Evolutionary conservation across 139 green algal species (phyloP).

Genomic region (Picochlorum sp.): DNA sequence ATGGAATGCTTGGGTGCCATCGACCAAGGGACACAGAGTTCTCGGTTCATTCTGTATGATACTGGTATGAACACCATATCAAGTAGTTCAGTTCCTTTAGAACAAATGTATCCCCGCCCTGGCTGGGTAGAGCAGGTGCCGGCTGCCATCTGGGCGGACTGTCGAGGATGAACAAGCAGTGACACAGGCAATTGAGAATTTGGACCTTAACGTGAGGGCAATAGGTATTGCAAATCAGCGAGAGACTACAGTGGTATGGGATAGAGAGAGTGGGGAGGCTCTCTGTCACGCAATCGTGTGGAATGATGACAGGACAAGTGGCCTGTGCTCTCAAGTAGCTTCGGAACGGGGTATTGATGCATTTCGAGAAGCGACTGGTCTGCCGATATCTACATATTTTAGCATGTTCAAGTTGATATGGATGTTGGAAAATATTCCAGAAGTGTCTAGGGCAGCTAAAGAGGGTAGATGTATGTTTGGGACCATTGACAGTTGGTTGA

Average conservation of each 20-base stretch:
- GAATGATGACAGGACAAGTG: constrained; percentile 76
- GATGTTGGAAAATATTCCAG: constrained; percentile 78
- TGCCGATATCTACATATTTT: constrained; percentile 96
- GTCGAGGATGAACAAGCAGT: constrained; percentile 50
- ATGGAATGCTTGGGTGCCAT: constrained; percentile 54
- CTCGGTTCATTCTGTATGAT: constrained; percentile 79
- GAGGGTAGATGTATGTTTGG: constrained; percentile 54
- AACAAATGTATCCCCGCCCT: constrained; percentile 59
- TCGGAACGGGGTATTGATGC: constrained; percentile 22
- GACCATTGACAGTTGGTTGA: constrained; percentile 95
- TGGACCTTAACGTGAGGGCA: constrained; percentile 25
- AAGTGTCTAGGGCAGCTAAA: constrained; percentile 44
- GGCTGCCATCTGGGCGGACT: constrained; percentile 57
- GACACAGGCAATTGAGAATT: constrained; percentile 15
- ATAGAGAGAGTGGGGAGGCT: constrained; percentile 60
- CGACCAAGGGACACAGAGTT: constrained; percentile 90
- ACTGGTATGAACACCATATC: constrained; percentile 35
- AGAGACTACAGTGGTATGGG: constrained; percentile 86
- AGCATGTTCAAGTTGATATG: constrained; percentile 87
- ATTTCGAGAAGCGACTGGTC: constrained; percentile 57
- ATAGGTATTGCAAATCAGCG: constrained; percentile 95
- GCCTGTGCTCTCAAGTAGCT: constrained; percentile 37
- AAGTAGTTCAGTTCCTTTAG: constrained; percentile 59
- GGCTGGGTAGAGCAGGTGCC: constrained; percentile 96
- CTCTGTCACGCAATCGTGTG: constrained; percentile 95